Evolutionary conservation across 2,329 filamentous ascomycete genomes (phyloP).

Genomic region (Diaporthe sp.): DNA sequence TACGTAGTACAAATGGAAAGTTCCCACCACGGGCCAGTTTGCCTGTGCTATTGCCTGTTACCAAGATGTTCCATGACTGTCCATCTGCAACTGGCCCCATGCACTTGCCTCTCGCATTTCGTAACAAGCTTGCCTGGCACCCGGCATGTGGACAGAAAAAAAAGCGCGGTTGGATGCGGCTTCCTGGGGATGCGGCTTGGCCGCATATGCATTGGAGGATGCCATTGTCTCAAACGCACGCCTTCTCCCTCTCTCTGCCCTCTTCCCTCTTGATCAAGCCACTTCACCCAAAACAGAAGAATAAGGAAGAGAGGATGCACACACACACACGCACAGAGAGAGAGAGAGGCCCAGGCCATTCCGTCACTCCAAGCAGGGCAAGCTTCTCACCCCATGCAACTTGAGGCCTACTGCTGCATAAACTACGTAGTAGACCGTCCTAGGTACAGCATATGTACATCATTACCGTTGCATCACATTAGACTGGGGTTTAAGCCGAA

Average conservation of each 20-base stretch:
- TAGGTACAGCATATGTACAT: not conserved
- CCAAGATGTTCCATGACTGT: constrained; percentile 5
- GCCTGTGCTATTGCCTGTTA: constrained; percentile 3
- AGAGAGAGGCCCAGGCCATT: no score
- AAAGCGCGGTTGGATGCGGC: constrained; percentile 19
- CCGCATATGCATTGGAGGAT: constrained; percentile 12
- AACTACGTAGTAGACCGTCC: not conserved
- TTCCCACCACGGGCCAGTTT: not conserved
- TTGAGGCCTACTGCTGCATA: not conserved
- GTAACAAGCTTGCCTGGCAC: not conserved
- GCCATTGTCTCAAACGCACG: not conserved
- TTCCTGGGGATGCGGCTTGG: constrained; percentile 4
- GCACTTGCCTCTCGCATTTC: not conserved
- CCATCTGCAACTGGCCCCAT: not conserved
- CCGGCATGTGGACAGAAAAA: not conserved
- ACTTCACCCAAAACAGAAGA: not conserved
- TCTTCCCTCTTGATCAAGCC: not conserved
- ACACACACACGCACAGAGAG: no score
- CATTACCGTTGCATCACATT: constrained; percentile 21
- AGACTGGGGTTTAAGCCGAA: constrained; percentile 18
- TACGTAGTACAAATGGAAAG: not conserved
- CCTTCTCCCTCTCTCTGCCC: not conserved
- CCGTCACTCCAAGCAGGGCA: not conserved
- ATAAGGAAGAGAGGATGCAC: no score
- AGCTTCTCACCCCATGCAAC: not conserved